These are phyloP conservation scores for Musa troglodytarum DNA, from an alignment of 176 grass and related monocot genomes.

Conservation along the genomic window DNA sequence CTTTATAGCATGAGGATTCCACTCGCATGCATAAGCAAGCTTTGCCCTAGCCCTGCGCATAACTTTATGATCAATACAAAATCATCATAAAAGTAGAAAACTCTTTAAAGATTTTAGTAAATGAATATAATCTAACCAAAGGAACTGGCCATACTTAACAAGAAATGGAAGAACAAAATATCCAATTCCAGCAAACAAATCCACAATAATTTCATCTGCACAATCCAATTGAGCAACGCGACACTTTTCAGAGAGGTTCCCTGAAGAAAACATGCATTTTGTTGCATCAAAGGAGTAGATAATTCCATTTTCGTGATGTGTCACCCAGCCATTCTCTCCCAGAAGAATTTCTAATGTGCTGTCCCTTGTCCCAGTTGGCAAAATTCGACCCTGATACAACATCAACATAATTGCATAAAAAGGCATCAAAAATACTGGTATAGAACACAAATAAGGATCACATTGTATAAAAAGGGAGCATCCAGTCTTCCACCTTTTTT, in stretches of 20 bases:
- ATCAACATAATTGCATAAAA: background rate
- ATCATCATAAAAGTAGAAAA: background rate
- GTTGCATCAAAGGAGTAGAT: constrained; percentile 84
- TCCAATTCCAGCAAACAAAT: constrained; percentile 95
- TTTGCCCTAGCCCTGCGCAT: constrained; percentile 69
- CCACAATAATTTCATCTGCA: constrained; percentile 67
- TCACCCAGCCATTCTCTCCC: constrained; percentile 67
- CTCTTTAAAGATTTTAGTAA: background rate
- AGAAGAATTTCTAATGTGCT: constrained; percentile 78
- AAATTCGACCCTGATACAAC: constrained; percentile 61
- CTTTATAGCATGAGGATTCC: constrained; percentile 79
- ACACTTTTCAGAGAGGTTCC: constrained; percentile 88
- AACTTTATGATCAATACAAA: constrained; percentile 8
- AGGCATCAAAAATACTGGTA: background rate
- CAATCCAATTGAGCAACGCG: constrained; percentile 72
- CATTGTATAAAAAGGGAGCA: too few species aligned
- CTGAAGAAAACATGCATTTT: constrained; percentile 96
- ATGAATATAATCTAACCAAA: constrained; percentile 1
- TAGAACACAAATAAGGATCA: too few species aligned
- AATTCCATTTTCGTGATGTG: constrained; percentile 78
- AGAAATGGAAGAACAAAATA: constrained; percentile 94
- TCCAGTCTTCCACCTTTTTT: too few species aligned
- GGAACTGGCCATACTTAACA: constrained; percentile 58
- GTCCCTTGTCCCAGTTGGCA: constrained; percentile 84
- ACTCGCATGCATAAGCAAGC: constrained; percentile 90